These are phyloP conservation scores for Camelina neglecta DNA, from an alignment of 345 rosid species.

Conservation along the genomic window DNA sequence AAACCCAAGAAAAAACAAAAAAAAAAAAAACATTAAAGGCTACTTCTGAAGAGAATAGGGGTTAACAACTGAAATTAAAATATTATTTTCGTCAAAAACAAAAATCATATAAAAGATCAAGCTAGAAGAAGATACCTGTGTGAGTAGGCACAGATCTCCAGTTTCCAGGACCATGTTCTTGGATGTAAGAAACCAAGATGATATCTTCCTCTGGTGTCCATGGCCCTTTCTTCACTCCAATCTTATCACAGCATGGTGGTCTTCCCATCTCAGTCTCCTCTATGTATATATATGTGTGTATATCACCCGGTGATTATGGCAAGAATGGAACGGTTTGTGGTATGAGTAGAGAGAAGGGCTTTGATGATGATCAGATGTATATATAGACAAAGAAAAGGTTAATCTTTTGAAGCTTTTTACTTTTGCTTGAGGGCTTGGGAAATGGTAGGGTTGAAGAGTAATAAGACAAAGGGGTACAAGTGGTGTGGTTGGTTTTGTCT, in stretches of 20 bases:
- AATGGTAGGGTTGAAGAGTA: constrained; percentile 13
- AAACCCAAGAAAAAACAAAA: constrained; percentile 30
- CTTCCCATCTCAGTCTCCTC: constrained; percentile 61
- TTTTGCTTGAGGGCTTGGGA: constrained; percentile 16
- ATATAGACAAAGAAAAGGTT: constrained; percentile 14
- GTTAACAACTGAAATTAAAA: constrained; percentile 3
- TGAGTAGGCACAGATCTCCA: constrained; percentile 92
- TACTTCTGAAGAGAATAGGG: constrained; percentile 20
- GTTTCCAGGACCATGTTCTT: constrained; percentile 96
- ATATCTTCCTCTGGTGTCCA: constrained; percentile 99
- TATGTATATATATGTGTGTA: background rate
- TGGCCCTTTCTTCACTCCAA: constrained; percentile 92
- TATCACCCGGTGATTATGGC: background rate
- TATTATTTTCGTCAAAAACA: background rate
- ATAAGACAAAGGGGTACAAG: constrained; percentile 30
- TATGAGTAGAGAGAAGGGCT: constrained; percentile 22
- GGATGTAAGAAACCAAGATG: constrained; percentile 85
- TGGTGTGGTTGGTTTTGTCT: constrained; percentile 37
- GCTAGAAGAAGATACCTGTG: constrained; percentile 56
- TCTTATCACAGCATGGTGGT: constrained; percentile 94
- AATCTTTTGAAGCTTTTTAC: background rate
- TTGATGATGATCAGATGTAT: constrained; percentile 24
- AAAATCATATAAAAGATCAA: background rate
- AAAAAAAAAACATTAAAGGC: constrained; percentile 26
- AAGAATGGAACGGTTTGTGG: background rate